Conservation (phyloP, 2,329 filamentous ascomycete species). For the Herpotrichia juniperi region DNA sequence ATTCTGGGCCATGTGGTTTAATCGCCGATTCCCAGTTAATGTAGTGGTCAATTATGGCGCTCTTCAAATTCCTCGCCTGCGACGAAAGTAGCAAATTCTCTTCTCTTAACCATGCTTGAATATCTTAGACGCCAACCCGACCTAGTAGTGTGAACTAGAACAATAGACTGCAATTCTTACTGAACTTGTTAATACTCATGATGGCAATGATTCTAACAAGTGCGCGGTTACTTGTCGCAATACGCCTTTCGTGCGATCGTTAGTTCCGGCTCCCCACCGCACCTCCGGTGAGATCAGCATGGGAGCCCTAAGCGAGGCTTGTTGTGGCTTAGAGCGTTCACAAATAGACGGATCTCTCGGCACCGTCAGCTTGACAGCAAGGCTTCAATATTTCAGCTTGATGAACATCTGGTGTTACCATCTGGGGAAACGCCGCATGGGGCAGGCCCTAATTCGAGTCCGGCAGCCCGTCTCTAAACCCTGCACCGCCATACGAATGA, state of each 20-base stretch:
- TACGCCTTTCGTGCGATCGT: slow-evolving; percentile 21
- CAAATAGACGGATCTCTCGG: slow-evolving; percentile 18
- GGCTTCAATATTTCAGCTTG: slow-evolving; percentile 15
- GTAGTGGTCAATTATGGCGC: not conserved
- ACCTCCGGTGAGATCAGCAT: slow-evolving; percentile 24
- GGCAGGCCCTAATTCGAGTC: not conserved
- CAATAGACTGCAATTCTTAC: not conserved
- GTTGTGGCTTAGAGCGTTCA: slow-evolving; percentile 14
- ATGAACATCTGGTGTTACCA: slow-evolving; percentile 3
- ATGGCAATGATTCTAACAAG: slow-evolving; percentile 19
- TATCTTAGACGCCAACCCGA: slow-evolving; percentile 5
- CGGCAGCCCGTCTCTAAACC: slow-evolving; percentile 3
- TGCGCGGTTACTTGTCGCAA: slow-evolving; percentile 13
- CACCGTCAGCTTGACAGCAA: slow-evolving; percentile 23
- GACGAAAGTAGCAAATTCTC: not conserved
- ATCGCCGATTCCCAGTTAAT: not conserved
- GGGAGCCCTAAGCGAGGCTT: slow-evolving; percentile 10
- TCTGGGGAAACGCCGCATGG: not conserved
- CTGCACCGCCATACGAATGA: slow-evolving; percentile 5
- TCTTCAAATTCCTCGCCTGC: not conserved
- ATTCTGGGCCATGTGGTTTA: not conserved
- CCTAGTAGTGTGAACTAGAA: not conserved
- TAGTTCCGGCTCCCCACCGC: slow-evolving; percentile 33
- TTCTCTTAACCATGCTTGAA: not conserved
- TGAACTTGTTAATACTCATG: not conserved